Evolutionary conservation across 2,329 filamentous ascomycete genomes (phyloP).

Genomic region (Colletotrichum paranaense): DNA sequence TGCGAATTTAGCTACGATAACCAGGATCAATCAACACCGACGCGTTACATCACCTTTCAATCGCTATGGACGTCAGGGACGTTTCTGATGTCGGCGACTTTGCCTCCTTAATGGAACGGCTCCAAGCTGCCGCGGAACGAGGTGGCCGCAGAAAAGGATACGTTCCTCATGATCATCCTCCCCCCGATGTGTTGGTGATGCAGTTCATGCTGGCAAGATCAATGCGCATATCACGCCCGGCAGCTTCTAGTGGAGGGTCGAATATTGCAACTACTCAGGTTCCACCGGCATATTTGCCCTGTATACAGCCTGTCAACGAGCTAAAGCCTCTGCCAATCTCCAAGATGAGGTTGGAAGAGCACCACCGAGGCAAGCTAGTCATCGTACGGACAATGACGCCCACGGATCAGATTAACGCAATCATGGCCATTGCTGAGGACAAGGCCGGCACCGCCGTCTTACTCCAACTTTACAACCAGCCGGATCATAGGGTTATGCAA

Average conservation of each 20-base stretch:
- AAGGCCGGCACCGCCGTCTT: slow-evolving; percentile 47
- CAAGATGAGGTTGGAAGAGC: slow-evolving; percentile 44
- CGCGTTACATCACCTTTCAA: background rate
- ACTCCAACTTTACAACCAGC: slow-evolving; percentile 55
- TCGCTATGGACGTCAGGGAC: slow-evolving; percentile 13
- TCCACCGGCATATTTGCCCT: slow-evolving; percentile 40
- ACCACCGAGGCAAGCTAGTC: slow-evolving; percentile 40
- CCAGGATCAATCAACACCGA: background rate
- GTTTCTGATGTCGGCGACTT: background rate
- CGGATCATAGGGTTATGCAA: slow-evolving; percentile 47
- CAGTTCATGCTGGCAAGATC: background rate
- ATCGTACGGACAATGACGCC: slow-evolving; percentile 39
- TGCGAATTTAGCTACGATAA: background rate
- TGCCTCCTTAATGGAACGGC: background rate
- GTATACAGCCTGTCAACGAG: slow-evolving; percentile 33
- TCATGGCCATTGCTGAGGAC: slow-evolving; percentile 52
- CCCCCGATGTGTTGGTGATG: background rate
- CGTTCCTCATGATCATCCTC: background rate
- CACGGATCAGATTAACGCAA: slow-evolving; percentile 31
- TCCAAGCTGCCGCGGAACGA: background rate
- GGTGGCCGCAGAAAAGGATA: background rate
- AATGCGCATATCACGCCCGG: background rate
- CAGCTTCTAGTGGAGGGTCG: background rate
- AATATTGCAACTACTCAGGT: slow-evolving; percentile 1
- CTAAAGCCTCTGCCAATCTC: slow-evolving; percentile 40